Base-by-base conservation (phyloP, 1,284 basidiomycete species). In the Schizopora paradoxa region DNA sequence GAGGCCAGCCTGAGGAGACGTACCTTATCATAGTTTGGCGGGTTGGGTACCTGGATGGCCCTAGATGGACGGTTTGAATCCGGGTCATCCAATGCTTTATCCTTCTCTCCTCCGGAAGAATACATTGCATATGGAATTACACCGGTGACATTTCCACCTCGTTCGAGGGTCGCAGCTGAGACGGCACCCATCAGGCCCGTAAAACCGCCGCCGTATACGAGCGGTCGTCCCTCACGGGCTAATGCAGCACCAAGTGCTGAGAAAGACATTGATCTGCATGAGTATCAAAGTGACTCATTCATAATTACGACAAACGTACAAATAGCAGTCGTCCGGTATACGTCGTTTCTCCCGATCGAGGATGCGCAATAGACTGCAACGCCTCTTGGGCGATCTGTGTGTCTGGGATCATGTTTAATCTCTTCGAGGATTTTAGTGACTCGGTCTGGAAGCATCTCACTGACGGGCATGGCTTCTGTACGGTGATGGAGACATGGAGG, bases 171-270 rank as follows among this genome's bases (percentile, higher is more conserved):
- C 43, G 7, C 69, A 25, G 76, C 70, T 0, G 91, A 90, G 6
- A 92, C 82, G 33, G 81, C 67, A 40, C 92, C 92, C 92, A 96
- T 96, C 54, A 94, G 73, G 0, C 92, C 92, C 25, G 74, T 72
- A 8, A 74, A 73, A 0, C 91, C 92, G 13, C 92, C 93, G 4
- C 92, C 92, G 61, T 96, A 96, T 1, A 96, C 76, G 21, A 96
- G 71, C 3, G 81, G 76, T 10, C 82, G 72, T 4, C 73, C 67
- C n/a, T 74, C 65, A 21, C 64, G 64, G 1, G 82, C 90, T 19
- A 95, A 68, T 0, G 90, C 85, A 40, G 67, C 64, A 31, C 89
- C 93, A 10, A 96, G 61, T 21, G 87, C 85, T 82, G 61, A 25
- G 25, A 21, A 37, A 45, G 22, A 16, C 33, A 28, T 10, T 51